Evolutionary conservation across 768 basidiomycete genomes (phyloP), one percentile per base, ranked within the genome.

Genomic region (Mycena olivaceomarginata): DNA sequence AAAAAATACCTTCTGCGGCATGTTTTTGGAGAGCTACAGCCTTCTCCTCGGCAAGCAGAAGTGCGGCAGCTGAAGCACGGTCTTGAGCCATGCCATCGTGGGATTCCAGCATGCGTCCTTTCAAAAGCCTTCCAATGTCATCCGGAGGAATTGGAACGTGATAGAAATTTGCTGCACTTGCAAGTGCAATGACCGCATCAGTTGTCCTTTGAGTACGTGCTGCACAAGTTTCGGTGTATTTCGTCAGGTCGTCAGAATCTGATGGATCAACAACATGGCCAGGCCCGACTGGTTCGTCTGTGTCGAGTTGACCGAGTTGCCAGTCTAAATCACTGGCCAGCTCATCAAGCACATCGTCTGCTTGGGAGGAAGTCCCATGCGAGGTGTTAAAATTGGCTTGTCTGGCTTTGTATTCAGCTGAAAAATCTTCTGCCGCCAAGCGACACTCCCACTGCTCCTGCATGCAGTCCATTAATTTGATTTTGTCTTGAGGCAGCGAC

Each of bases 361-460:
- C 41, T 10, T 48, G 56, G n/a, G 31, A 11, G 5, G 45, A 57
- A 40, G 43, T 51, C 3, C 12, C 39, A 15, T 43, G 48, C 2
- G 53, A 37, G 10, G 64, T 3, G 2, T 45, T 22, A 41, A 65
- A 59, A 13, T 56, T 48, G 7, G 68, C 46, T 1, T 65, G 6
- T 8, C 51, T 40, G 10, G 45, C 31, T 74, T 57, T 70, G n/a
- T 77, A 69, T 25, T 70, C 25, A 9, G 40, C 72, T 37, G 78
- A 74, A 25, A 67, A 79, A 37, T 79, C 68, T 13, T 73, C 72
- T 1, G 75, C 76, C 0, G 78, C 78, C 0, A 64, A 18, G 4
- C 65, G 57, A n/a, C 75, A 77, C 56, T 79, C 75, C 72, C 76
- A 79, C 45, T 74, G 64, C 43, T 77, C 75, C 39, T 79, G 75